Evolutionary conservation across 2,329 filamentous ascomycete species (phyloP).

Genomic region (Fusarium mangiferae): DNA sequence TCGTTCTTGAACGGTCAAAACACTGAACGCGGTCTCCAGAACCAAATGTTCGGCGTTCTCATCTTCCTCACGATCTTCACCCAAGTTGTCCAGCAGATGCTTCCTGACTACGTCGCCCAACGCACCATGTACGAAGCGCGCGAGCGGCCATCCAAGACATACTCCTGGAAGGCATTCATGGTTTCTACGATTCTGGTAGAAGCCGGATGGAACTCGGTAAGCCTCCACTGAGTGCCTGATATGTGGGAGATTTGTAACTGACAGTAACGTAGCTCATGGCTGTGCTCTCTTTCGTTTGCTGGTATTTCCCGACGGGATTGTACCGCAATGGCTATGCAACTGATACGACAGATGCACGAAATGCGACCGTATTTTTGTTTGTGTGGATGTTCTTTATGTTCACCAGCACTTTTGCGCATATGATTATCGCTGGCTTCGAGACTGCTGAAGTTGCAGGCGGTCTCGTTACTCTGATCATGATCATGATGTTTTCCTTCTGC

Average conservation of each 20-base stretch:
- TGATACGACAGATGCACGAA: constrained; percentile 58
- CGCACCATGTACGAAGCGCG: constrained; percentile 76
- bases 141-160: constrained; percentile 73
- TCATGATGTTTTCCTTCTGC: constrained; percentile 70
- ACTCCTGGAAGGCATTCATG: constrained; percentile 76
- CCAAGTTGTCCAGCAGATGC: constrained; percentile 71
- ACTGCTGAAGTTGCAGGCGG: constrained; percentile 72
- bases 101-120: constrained; percentile 76
- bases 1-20: constrained; percentile 71
- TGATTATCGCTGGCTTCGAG: constrained; percentile 72
- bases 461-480: constrained; percentile 71
- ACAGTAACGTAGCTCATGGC: constrained; percentile 40
- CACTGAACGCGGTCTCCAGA: constrained; percentile 73
- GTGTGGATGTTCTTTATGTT: constrained; percentile 73
- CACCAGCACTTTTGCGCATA: constrained; percentile 71
- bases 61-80: constrained; percentile 78
- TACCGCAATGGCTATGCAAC: constrained; percentile 67
- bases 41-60: constrained; percentile 78
- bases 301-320: constrained; percentile 75
- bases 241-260: neutral
- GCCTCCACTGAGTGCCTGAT: constrained; percentile 27
- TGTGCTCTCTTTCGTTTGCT: constrained; percentile 70
- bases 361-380: constrained; percentile 71
- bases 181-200: constrained; percentile 70
- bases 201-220: constrained; percentile 72